phyloP scores from a whole-genome alignment of 495 filamentous ascomycete genomes.

The Venustampulla echinocandica region DNA sequence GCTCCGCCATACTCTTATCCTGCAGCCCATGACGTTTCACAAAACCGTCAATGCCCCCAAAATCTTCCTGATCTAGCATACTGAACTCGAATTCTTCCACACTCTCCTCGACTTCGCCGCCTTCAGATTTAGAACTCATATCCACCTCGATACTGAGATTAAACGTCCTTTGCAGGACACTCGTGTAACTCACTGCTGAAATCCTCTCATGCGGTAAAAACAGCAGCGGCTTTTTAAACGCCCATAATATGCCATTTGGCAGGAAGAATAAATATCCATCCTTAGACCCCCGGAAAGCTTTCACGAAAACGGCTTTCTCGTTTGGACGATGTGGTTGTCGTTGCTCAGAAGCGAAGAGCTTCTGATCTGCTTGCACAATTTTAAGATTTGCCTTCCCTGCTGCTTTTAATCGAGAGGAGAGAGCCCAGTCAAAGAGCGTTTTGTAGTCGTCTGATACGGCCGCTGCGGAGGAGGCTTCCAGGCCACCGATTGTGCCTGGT shows the following conservation, averaged over 20 bases:
- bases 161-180: conserved; percentile 84
- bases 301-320: conserved; percentile 87
- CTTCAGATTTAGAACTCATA: conserved; percentile 19
- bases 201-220: conserved; percentile 77
- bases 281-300: conserved; percentile 86
- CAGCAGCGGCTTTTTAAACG: conserved; percentile 88
- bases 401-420: conserved; percentile 51
- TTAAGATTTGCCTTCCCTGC: conserved; percentile 39
- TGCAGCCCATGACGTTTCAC: conserved; percentile 73
- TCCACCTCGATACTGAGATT: conserved; percentile 70
- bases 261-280: conserved; percentile 92
- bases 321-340: conserved; percentile 78
- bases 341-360: conserved; percentile 68
- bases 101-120: conserved; percentile 21
- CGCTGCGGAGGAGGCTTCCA: conserved; percentile 34
- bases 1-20: conserved; percentile 86
- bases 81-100: conserved; percentile 67
- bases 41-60: conserved; percentile 74
- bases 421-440: conserved; percentile 50
- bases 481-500: conserved; percentile 40
- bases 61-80: conserved; percentile 84
- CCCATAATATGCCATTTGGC: conserved; percentile 78
- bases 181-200: conserved; percentile 78
- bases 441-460: conserved; percentile 52
- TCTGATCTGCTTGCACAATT: conserved; percentile 60